Conservation (phyloP, 208 protist genomes). For the Phytomonas serpens region DNA sequence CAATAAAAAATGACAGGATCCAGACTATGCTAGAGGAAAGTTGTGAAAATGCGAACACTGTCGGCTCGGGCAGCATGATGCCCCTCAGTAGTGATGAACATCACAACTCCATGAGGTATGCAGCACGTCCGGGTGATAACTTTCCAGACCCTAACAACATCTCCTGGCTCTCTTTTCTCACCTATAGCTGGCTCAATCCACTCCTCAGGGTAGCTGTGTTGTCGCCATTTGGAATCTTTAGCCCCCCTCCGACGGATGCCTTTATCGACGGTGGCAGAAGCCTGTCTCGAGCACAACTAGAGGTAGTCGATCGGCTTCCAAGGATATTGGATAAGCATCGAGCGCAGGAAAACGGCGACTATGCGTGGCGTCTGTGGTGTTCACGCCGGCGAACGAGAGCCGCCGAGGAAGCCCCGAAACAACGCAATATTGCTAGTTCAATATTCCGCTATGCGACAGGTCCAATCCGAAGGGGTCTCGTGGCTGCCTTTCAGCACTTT, state of each 20-base stretch:
- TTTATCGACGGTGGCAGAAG: conserved; percentile 26
- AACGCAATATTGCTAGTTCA: conserved; percentile 9
- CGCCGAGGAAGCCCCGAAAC: conserved; percentile 11
- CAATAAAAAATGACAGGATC: not conserved
- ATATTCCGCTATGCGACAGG: conserved; percentile 24
- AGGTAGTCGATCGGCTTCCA: conserved; percentile 35
- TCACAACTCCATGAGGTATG: not conserved
- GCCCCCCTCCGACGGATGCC: conserved; percentile 21
- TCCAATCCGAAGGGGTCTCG: conserved; percentile 26
- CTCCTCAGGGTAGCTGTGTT: conserved; percentile 48
- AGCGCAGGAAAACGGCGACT: conserved; percentile 29
- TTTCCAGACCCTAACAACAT: conserved; percentile 47
- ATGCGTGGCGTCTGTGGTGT: conserved; percentile 43
- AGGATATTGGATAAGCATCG: conserved; percentile 27
- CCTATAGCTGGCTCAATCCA: conserved; percentile 63
- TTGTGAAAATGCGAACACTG: not conserved
- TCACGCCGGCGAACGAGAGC: conserved; percentile 19
- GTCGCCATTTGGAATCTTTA: conserved; percentile 36
- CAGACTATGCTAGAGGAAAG: not conserved
- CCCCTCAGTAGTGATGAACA: not conserved
- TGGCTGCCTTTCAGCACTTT: conserved; percentile 27
- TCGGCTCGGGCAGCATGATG: not conserved
- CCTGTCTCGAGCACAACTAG: conserved; percentile 25
- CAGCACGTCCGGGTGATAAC: conserved; percentile 29
- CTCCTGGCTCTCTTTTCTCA: conserved; percentile 23